These are phyloP conservation scores for Fragosphaeria purpurea DNA, from an alignment of 2,329 filamentous ascomycete species.

Conservation along the genomic window DNA sequence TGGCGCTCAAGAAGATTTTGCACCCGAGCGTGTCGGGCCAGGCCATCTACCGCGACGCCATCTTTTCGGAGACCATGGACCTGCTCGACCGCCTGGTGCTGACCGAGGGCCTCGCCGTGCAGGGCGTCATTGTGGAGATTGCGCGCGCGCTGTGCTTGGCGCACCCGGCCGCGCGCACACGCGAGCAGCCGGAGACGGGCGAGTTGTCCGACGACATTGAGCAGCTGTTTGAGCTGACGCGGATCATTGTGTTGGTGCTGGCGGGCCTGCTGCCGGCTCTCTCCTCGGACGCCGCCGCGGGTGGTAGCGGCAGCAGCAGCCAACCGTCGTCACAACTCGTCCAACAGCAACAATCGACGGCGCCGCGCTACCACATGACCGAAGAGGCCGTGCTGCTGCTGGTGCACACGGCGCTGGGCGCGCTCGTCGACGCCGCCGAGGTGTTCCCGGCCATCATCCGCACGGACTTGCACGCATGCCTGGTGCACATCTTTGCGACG, in stretches of 20 bases:
- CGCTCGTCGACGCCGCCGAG: conserved; percentile 86
- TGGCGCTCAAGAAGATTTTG: conserved; percentile 87
- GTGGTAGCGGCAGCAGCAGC: no score
- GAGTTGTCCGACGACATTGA: conserved; percentile 94
- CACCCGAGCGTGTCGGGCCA: conserved; percentile 91
- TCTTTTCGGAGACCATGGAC: conserved; percentile 97
- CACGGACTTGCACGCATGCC: conserved; percentile 90
- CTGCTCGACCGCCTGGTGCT: conserved; percentile 84
- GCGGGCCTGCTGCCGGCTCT: conserved; percentile 80
- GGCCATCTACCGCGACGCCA: conserved; percentile 89
- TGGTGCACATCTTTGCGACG: conserved; percentile 91
- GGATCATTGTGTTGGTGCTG: conserved; percentile 89
- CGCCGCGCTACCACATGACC: conserved; percentile 53
- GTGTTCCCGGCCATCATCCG: conserved; percentile 96
- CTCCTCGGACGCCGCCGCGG: conserved; percentile 42
- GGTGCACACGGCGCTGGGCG: conserved; percentile 69
- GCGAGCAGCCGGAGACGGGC: conserved; percentile 55
- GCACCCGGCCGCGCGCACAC: conserved; percentile 75
- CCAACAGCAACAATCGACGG: not conserved
- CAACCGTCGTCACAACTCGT: no score
- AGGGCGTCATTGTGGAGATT: conserved; percentile 88
- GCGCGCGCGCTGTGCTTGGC: conserved; percentile 81
- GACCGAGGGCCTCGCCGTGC: conserved; percentile 81
- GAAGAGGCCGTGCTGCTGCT: conserved; percentile 80
- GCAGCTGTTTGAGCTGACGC: conserved; percentile 90